Evolutionary conservation across 208 protist species (phyloP), one percentile per base, ranked within the genome.

Genomic region (Acanthamoeba castellanii): DNA sequence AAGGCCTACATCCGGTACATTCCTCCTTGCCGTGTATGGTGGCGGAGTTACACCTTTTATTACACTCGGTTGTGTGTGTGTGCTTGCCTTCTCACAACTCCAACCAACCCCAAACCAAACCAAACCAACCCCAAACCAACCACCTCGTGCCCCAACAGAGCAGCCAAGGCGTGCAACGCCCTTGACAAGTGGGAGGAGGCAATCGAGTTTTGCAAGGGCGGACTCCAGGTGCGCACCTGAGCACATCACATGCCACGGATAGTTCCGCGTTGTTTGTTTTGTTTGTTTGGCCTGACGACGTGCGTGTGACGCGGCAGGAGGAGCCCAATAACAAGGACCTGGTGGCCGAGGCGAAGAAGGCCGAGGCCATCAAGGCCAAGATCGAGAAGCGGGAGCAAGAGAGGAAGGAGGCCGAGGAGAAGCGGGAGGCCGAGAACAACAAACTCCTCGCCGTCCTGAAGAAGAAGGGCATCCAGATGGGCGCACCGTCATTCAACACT

Each of bases 261-360:
- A 1, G 18, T 52, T 55, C 47, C n/a, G 22, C 47, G 16, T 20
- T 52, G 18, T n/a, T 84, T 27, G 37, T 84, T 55, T 22, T 84
- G 18, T 32, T 84, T 27, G 74, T 84, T 37, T 0, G 22, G 1
- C 18, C 52, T 20, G 59, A 30, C 52, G 52, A 13, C 7, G 52
- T 20, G 18, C 52, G 52, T 2, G 52, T 57, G 52, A 61, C 55
- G 55, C 2, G 55, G 55, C 90, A 68, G 57, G 92, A 59, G 37
- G 92, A 94, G 76, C 55, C 70, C 25, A 37, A 82, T 50, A 94
- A 94, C 92, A 94, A 92, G 50, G 92, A 68, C 32, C 74, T 94
- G 25, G 45, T 64, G 76, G 74, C 76, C 6, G 61, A 91, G 72
- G 30, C 27, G 34, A 89, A 82, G 42, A 88, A 34, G 20, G 50